phyloP scores from a whole-genome alignment of 129 eudicot genomes.

The Centella asiatica region DNA sequence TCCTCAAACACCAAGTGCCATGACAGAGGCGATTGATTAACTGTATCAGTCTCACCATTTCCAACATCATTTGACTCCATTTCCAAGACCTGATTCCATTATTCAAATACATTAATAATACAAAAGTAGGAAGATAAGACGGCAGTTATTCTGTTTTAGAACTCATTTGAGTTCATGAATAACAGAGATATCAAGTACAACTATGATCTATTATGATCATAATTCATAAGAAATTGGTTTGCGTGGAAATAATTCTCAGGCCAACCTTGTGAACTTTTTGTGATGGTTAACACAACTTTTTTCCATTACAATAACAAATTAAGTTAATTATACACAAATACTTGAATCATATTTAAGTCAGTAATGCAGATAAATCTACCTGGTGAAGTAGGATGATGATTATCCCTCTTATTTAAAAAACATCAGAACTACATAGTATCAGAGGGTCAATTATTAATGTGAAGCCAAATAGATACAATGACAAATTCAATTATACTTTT shows the following conservation, averaged over 20 bases:
- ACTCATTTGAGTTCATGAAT: not conserved
- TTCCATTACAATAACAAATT: constrained; percentile 7
- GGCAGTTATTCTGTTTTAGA: too few species aligned
- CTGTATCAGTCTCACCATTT: constrained; percentile 32
- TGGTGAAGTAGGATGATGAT: too few species aligned
- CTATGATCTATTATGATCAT: not conserved
- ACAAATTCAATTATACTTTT: not conserved
- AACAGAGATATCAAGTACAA: not conserved
- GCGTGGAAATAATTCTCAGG: too few species aligned
- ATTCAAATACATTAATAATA: not conserved
- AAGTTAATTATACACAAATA: not conserved
- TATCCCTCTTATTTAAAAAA: too few species aligned
- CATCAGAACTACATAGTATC: not conserved
- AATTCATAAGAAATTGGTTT: constrained; percentile 1
- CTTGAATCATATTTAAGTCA: not conserved
- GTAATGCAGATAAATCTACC: constrained; percentile 2
- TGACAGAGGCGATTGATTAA: constrained; percentile 44
- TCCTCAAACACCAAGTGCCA: constrained; percentile 70
- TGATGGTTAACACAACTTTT: too few species aligned
- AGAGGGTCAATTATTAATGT: not conserved
- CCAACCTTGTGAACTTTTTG: too few species aligned
- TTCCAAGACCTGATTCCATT: constrained; percentile 59
- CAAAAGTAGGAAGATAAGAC: not conserved
- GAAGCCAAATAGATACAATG: not conserved
- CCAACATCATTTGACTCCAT: constrained; percentile 66